These are phyloP conservation scores for Sisymbrium altissimum DNA, from an alignment of 345 rosid genomes.

Conservation along the genomic window DNA sequence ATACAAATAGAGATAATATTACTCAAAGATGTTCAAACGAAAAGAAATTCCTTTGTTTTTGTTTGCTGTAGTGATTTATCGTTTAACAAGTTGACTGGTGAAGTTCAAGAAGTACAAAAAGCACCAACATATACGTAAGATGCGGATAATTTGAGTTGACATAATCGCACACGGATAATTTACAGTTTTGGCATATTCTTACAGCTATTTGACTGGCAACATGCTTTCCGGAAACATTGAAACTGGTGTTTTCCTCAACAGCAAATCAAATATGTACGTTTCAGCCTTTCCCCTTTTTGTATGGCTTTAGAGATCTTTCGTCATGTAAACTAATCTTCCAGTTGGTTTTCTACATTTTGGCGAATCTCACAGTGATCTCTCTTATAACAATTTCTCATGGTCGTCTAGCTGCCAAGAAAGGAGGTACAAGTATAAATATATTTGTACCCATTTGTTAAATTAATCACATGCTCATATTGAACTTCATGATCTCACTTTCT, in stretches of 20 bases:
- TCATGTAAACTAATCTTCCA: not conserved
- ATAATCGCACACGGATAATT: too few species aligned
- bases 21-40: too few species aligned
- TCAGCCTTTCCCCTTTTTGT: not conserved
- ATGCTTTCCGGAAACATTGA: too few species aligned
- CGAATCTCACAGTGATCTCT: slow-evolving; percentile 16
- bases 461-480: not conserved
- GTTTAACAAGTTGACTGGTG: too few species aligned
- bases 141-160: too few species aligned
- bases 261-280: slow-evolving; percentile 4
- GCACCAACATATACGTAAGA: too few species aligned
- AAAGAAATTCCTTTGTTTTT: too few species aligned
- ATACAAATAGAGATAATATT: too few species aligned
- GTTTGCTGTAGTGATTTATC: too few species aligned
- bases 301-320: not conserved
- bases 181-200: too few species aligned
- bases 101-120: too few species aligned
- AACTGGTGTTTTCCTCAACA: not conserved
- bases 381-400: slow-evolving; percentile 23
- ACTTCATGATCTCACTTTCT: not conserved
- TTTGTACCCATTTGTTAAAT: not conserved
- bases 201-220: too few species aligned
- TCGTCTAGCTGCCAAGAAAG: not conserved
- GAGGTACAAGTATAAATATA: not conserved
- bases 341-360: not conserved